Evolutionary conservation across 2,329 filamentous ascomycete species (phyloP).

Genomic region (Juglanconis sp.): DNA sequence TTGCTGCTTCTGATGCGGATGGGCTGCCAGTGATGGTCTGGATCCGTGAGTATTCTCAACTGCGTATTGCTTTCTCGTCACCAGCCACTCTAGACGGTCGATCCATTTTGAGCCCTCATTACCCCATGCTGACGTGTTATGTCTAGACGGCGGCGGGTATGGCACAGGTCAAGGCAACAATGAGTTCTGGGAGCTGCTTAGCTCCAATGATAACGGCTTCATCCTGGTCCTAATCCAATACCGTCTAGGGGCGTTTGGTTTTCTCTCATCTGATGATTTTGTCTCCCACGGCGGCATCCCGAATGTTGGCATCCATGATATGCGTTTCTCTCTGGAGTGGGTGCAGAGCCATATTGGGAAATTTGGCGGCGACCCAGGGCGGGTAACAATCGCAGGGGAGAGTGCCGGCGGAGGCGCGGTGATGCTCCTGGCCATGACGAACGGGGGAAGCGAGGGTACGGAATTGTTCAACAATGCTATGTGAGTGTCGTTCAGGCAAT

Average conservation of each 20-base stretch:
- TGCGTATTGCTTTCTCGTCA: neutral
- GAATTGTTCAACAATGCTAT: conserved; percentile 12
- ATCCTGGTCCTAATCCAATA: conserved; percentile 66
- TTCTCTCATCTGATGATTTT: conserved; percentile 55
- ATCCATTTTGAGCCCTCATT: neutral
- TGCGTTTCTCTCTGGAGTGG: conserved; percentile 60
- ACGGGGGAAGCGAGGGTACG: conserved; percentile 7
- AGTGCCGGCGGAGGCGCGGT: conserved; percentile 41
- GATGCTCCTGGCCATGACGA: conserved; percentile 1
- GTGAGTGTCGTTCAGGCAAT: neutral
- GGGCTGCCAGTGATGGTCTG: conserved; percentile 8
- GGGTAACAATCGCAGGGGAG: conserved; percentile 65
- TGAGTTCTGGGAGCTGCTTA: conserved; percentile 6
- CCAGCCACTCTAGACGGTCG: neutral
- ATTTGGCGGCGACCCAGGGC: conserved; percentile 45
- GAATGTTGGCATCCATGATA: conserved; percentile 50
- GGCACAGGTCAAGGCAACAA: conserved; percentile 8
- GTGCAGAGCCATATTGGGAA: conserved; percentile 56
- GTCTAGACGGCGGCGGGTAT: conserved; percentile 8
- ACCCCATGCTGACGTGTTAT: neutral
- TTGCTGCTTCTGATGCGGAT: neutral
- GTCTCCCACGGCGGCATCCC: conserved; percentile 36
- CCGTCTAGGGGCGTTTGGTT: conserved; percentile 61
- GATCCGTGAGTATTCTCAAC: conserved; percentile 6
- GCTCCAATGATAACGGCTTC: conserved; percentile 30